Percentiles rank a stretch among this genome's conserved stretches.
Conservation (phyloP, 768 basidiomycete genomes). For the Russula sp. region DNA sequence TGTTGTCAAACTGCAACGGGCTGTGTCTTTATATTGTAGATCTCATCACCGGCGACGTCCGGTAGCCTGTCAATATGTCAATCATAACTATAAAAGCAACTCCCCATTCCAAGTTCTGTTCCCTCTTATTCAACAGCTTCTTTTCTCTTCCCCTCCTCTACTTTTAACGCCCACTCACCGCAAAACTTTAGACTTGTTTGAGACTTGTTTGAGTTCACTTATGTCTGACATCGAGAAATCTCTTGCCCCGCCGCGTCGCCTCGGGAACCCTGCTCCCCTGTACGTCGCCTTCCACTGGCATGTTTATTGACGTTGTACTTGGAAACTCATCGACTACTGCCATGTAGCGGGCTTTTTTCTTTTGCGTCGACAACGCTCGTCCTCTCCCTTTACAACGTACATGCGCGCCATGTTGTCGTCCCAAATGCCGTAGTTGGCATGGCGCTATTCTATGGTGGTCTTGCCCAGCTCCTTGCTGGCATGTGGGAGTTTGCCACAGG, state of each 20-base stretch:
- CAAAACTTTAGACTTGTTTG: background rate
- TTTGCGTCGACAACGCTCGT: slow-evolving; percentile 77
- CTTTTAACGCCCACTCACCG: background rate
- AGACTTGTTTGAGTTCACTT: background rate
- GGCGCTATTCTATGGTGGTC: slow-evolving; percentile 82
- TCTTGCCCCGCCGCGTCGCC: slow-evolving; percentile 12
- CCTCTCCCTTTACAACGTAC: slow-evolving; percentile 68
- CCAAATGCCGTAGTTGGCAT: slow-evolving; percentile 82
- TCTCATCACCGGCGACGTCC: too few relatives aligned
- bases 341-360: slow-evolving; percentile 71
- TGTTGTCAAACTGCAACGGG: too few relatives aligned
- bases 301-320: slow-evolving; percentile 44
- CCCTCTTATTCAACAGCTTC: too few relatives aligned
- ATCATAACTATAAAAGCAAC: too few relatives aligned
- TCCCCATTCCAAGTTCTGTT: too few relatives aligned
- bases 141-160: too few relatives aligned
- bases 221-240: slow-evolving; percentile 43
- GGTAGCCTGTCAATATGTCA: too few relatives aligned
- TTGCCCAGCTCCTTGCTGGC: slow-evolving; percentile 81
- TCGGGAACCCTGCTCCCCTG: slow-evolving; percentile 64
- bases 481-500: slow-evolving; percentile 67
- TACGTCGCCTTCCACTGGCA: slow-evolving; percentile 33
- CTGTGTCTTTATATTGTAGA: too few relatives aligned
- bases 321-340: slow-evolving; percentile 38
- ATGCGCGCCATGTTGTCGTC: slow-evolving; percentile 48